phyloP scores from a whole-genome alignment of 169 alveolate species.

The Plasmodium vivax region DNA sequence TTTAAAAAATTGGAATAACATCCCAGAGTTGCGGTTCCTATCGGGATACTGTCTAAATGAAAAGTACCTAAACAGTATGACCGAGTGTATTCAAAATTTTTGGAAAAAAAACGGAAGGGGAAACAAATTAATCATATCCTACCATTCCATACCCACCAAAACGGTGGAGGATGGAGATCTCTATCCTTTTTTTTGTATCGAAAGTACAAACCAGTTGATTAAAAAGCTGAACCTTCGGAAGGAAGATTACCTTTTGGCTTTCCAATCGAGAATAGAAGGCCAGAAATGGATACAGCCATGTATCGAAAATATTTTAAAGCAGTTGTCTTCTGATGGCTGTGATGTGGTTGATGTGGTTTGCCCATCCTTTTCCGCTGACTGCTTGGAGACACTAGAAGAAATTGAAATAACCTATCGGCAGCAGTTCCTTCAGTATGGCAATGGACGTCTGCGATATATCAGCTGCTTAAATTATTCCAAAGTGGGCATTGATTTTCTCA shows the following conservation, averaged over 20 bases:
- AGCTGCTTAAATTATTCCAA: conserved; percentile 59
- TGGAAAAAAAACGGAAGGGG: conserved; percentile 76
- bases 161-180: conserved; percentile 56
- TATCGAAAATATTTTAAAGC: conserved; percentile 45
- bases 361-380: conserved; percentile 71
- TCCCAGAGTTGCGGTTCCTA: conserved; percentile 78
- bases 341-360: conserved; percentile 33
- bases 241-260: conserved; percentile 49
- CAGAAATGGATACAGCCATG: conserved; percentile 55
- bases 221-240: conserved; percentile 33
- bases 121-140: conserved; percentile 55
- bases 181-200: conserved; percentile 73
- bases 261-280: conserved; percentile 61
- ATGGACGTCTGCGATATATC: conserved; percentile 46
- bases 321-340: conserved; percentile 22
- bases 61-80: conserved; percentile 72
- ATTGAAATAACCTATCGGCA: conserved; percentile 30
- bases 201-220: conserved; percentile 49
- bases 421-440: conserved; percentile 24
- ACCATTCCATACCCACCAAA: conserved; percentile 53
- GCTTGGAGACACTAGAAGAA: conserved; percentile 67
- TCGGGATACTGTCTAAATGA: conserved; percentile 78
- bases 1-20: conserved; percentile 76
- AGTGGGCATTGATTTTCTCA: conserved; percentile 40
- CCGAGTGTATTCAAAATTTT: conserved; percentile 59